Evolutionary conservation across 805 yeast genomes (phyloP).

Genomic region (Cyberlindnera misumaiensis): DNA sequence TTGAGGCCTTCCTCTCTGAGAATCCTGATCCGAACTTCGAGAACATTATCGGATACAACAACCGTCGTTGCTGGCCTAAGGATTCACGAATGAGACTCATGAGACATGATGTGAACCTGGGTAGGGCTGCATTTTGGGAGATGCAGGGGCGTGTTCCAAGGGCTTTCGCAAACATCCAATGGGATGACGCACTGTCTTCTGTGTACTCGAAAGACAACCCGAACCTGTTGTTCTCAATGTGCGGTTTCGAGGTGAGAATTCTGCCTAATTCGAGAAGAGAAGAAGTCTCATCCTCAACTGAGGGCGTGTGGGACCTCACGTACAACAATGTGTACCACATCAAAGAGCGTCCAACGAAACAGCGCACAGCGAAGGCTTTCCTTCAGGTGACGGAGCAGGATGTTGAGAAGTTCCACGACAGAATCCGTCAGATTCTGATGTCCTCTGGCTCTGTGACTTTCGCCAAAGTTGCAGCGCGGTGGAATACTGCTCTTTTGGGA

Average conservation of each 20-base stretch:
- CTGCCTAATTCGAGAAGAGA: slow-evolving; percentile 62
- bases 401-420: slow-evolving; percentile 70
- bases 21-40: slow-evolving; percentile 93
- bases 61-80: slow-evolving; percentile 90
- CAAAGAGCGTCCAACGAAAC: slow-evolving; percentile 56
- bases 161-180: slow-evolving; percentile 62
- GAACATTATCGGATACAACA: slow-evolving; percentile 77
- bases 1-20: slow-evolving; percentile 70
- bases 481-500: slow-evolving; percentile 90
- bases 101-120: slow-evolving; percentile 87
- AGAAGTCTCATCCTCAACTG: slow-evolving; percentile 51
- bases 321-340: slow-evolving; percentile 6
- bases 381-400: slow-evolving; percentile 79
- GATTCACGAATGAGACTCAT: slow-evolving; percentile 86
- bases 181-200: slow-evolving; percentile 79
- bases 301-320: slow-evolving; percentile 88
- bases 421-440: slow-evolving; percentile 87
- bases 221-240: slow-evolving; percentile 80
- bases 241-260: slow-evolving; percentile 91
- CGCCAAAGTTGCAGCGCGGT: slow-evolving; percentile 86
- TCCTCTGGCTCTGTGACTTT: slow-evolving; percentile 94
- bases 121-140: slow-evolving; percentile 92
- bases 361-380: slow-evolving; percentile 83
- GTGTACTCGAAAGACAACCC: slow-evolving; percentile 90
- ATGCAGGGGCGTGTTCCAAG: slow-evolving; percentile 71